phyloP scores from a whole-genome alignment of 192 early-diverging fungal genomes.

The Fimicolochytrium jonesii region DNA sequence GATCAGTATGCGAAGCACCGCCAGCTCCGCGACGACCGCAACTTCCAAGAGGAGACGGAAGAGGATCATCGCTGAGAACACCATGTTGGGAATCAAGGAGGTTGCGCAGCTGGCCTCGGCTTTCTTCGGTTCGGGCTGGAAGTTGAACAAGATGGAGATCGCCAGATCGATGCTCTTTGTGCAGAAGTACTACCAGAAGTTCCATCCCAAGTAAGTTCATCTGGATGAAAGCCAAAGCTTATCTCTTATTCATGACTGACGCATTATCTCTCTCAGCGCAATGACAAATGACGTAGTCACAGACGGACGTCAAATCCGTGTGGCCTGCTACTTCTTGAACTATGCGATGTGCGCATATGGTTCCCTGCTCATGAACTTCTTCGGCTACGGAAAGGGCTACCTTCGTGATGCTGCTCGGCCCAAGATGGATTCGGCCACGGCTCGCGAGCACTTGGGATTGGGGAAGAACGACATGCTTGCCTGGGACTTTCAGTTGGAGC shows the following conservation, averaged over 20 bases:
- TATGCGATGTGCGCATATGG: conserved; percentile 34
- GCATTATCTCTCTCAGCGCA: no score
- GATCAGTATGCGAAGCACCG: conserved; percentile 13
- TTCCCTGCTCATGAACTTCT: conserved; percentile 32
- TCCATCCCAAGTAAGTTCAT: conserved; percentile 17
- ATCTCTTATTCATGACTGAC: background rate
- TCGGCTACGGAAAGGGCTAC: conserved; percentile 37
- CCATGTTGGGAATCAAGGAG: conserved; percentile 20
- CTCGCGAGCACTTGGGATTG: conserved; percentile 35
- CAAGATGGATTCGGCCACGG: conserved; percentile 36
- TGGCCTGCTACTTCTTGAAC: conserved; percentile 39
- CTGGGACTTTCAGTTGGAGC: conserved; percentile 37
- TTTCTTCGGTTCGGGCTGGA: conserved; percentile 36
- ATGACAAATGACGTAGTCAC: conserved; percentile 33
- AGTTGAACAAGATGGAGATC: conserved; percentile 30
- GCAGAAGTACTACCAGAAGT: conserved; percentile 21
- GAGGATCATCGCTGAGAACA: conserved; percentile 11
- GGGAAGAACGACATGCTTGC: conserved; percentile 30
- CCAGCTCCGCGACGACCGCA: background rate
- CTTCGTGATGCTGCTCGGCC: conserved; percentile 20
- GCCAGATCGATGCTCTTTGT: conserved; percentile 12
- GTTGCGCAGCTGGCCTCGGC: conserved; percentile 21
- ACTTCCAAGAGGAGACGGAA: conserved; percentile 3
- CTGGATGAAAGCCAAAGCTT: background rate
- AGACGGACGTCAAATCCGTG: conserved; percentile 25